A percentile compares a stretch with the other conserved stretches of the same genome.
These are phyloP conservation scores for Clarireedia sp. DNA, from an alignment of 2,329 filamentous ascomycete species.

Conservation along the genomic window DNA sequence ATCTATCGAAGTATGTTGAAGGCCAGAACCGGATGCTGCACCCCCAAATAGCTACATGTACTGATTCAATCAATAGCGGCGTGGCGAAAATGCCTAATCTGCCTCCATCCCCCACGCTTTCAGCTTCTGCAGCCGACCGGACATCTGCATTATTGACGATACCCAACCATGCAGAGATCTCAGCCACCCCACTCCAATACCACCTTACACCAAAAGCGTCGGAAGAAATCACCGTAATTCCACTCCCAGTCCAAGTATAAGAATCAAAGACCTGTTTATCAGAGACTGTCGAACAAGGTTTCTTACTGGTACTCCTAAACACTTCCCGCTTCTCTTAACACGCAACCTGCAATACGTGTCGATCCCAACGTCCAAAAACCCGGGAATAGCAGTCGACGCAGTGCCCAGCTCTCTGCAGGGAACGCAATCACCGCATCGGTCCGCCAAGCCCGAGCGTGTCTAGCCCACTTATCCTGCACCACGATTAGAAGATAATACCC, in stretches of 20 bases:
- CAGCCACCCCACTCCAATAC: slow-evolving; percentile 1
- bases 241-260: slow-evolving; percentile 6
- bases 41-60: background rate
- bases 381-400: background rate
- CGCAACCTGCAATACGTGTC: too few species aligned
- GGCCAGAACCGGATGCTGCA: background rate
- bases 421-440: background rate
- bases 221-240: background rate
- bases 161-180: slow-evolving; percentile 4
- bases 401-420: background rate
- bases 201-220: background rate
- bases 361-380: background rate
- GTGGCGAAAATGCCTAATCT: background rate
- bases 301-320: background rate
- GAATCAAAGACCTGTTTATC: background rate
- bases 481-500: background rate
- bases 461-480: background rate
- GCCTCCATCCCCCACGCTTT: slow-evolving; percentile 6
- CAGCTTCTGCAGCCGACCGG: background rate
- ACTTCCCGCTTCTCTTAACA: background rate
- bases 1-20: slow-evolving; percentile 8
- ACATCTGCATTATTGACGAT: background rate
- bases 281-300: background rate
- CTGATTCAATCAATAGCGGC: slow-evolving; percentile 7
- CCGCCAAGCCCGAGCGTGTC: background rate